A percentile compares a stretch with the other conserved stretches of the same genome.
Conservation (phyloP, 2,329 filamentous ascomycete species). For the Trichoderma aggressivum region DNA sequence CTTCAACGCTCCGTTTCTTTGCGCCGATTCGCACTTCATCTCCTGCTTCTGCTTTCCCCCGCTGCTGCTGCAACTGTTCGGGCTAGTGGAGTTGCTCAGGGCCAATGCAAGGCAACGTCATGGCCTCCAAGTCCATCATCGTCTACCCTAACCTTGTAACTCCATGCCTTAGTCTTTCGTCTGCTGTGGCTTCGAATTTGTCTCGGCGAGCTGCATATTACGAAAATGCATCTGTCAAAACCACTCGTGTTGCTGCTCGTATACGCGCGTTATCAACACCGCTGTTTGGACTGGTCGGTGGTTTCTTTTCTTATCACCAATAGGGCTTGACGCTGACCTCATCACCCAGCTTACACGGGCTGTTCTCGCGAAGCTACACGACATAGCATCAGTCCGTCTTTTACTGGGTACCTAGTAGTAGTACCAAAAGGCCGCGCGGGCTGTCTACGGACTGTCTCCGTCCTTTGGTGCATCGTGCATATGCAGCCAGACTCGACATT, state of each 20-base stretch:
- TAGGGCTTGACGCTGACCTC: not conserved
- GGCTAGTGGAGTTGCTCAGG: constrained; percentile 8
- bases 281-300: not conserved
- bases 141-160: not conserved
- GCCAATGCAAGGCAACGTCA: constrained; percentile 12
- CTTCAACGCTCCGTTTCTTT: not conserved
- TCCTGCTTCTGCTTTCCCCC: not conserved
- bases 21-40: not conserved
- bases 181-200: constrained; percentile 3
- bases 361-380: not conserved
- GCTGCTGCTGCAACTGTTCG: not conserved
- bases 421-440: not conserved
- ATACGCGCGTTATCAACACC: not conserved
- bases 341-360: not conserved
- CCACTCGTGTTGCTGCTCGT: not conserved
- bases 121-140: not conserved
- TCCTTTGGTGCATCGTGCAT: not conserved
- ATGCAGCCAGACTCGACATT: constrained; percentile 3
- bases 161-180: not conserved
- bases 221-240: constrained; percentile 6
- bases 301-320: not conserved
- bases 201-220: constrained; percentile 6
- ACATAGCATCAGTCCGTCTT: not conserved
- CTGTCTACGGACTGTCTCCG: not conserved
- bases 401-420: not conserved